Percentiles rank a stretch among this genome's conserved stretches.
These are phyloP conservation scores for Beauveria varroae DNA, from an alignment of 2,329 filamentous ascomycete genomes.

Conservation along the genomic window DNA sequence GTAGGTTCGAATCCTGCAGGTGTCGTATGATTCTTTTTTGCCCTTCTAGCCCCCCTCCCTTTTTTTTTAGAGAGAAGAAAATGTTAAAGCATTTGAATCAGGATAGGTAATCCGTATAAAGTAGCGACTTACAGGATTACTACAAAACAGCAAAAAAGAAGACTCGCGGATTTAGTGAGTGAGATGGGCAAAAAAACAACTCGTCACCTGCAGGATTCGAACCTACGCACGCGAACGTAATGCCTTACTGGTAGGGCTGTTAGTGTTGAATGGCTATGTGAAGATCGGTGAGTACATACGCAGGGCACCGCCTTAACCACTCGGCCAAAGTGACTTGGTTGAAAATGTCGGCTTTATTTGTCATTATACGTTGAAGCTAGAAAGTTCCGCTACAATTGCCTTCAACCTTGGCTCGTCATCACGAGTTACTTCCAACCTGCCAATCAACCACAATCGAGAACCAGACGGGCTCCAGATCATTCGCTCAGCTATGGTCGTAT, in stretches of 20 bases:
- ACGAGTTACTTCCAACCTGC: not conserved
- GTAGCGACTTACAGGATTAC: no score
- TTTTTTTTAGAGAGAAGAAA: no score
- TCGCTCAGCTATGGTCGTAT: not conserved
- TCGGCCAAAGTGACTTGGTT: not conserved
- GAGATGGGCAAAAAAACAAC: not conserved
- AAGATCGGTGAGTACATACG: not conserved
- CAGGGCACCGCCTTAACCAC: slow-evolving; percentile 4
- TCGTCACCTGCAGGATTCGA: not conserved
- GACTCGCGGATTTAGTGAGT: no score
- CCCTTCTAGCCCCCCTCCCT: not conserved
- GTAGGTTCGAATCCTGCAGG: not conserved
- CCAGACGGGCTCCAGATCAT: not conserved
- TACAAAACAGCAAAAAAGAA: no score
- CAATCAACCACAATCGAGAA: not conserved
- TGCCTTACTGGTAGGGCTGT: not conserved
- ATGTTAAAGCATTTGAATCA: no score
- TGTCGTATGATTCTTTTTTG: not conserved
- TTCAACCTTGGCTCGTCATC: not conserved
- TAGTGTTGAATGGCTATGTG: no score
- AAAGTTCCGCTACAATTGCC: not conserved
- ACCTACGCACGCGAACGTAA: slow-evolving; percentile 4
- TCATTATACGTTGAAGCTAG: fast-evolving
- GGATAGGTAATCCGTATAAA: no score
- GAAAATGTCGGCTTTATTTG: not conserved